A percentile compares a stretch with the other conserved stretches of the same genome.
Conservation (phyloP, 1,284 basidiomycete species). For the Trichosporon coremiiforme region DNA sequence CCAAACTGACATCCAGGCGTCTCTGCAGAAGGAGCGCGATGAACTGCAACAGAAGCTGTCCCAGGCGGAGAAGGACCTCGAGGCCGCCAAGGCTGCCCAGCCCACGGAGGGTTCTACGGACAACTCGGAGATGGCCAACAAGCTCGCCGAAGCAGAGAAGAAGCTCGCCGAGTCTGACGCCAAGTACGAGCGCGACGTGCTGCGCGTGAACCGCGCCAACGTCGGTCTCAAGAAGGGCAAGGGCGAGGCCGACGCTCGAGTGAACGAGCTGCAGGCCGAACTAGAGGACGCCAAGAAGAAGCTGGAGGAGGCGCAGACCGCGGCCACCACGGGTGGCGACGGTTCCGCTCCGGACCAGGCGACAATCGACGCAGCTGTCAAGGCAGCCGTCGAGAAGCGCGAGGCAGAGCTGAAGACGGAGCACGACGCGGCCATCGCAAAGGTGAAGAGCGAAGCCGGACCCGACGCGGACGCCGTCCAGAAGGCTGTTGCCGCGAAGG, state of each 20-base stretch:
- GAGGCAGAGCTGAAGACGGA: conserved; percentile 45
- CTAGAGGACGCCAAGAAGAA: conserved; percentile 31
- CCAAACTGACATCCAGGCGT: conserved; percentile 20
- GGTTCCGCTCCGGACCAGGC: conserved; percentile 29
- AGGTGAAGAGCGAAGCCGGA: conserved; percentile 18
- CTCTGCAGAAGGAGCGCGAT: conserved; percentile 42
- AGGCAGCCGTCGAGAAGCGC: conserved; percentile 46
- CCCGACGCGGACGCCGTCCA: conserved; percentile 25
- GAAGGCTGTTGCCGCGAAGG: conserved; percentile 42
- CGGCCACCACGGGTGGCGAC: neutral
- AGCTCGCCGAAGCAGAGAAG: conserved; percentile 31
- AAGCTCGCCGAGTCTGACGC: conserved; percentile 31
- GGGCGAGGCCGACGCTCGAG: neutral
- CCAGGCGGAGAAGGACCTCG: conserved; percentile 46
- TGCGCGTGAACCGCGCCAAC: conserved; percentile 47
- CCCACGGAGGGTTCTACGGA: conserved; percentile 11
- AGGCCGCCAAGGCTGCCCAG: conserved; percentile 38
- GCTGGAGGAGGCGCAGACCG: conserved; percentile 29
- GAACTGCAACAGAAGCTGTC: conserved; percentile 41
- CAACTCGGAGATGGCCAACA: conserved; percentile 30
- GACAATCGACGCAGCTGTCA: conserved; percentile 47
- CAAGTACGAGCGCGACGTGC: conserved; percentile 44
- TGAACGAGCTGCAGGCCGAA: conserved; percentile 33
- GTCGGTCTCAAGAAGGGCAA: conserved; percentile 28
- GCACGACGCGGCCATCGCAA: conserved; percentile 38